Evolutionary conservation across 371 early-diverging fungal species (phyloP).

Genomic region (Coemansia sp.): DNA sequence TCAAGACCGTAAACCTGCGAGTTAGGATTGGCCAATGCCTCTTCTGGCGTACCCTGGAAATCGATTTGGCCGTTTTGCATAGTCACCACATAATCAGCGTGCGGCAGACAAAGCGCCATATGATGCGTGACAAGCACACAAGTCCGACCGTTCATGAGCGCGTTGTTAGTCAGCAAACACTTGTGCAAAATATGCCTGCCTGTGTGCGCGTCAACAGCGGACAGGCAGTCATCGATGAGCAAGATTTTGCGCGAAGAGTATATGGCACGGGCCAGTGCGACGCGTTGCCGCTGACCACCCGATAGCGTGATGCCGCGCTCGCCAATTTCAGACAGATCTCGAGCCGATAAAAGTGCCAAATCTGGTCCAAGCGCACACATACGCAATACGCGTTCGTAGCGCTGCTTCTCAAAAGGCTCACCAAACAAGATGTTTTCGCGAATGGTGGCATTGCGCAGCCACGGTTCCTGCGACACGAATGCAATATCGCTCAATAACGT

Average conservation of each 20-base stretch:
- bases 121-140: slow-evolving; percentile 84
- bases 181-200: slow-evolving; percentile 75
- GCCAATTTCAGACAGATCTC: slow-evolving; percentile 87
- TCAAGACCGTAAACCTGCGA: no score
- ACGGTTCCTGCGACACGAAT: slow-evolving; percentile 76
- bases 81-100: slow-evolving; percentile 68
- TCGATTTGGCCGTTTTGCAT: slow-evolving; percentile 65
- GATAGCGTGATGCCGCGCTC: slow-evolving; percentile 84
- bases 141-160: slow-evolving; percentile 70
- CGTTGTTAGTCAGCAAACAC: slow-evolving; percentile 56
- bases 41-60: slow-evolving; percentile 38
- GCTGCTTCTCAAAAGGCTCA: slow-evolving; percentile 61
- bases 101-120: slow-evolving; percentile 69
- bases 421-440: slow-evolving; percentile 84
- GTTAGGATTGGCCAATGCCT: neutral
- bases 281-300: slow-evolving; percentile 83
- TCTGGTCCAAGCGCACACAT: slow-evolving; percentile 71
- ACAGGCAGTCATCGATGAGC: slow-evolving; percentile 78
- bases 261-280: slow-evolving; percentile 77
- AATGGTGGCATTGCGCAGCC: slow-evolving; percentile 77
- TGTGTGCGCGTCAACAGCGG: slow-evolving; percentile 85
- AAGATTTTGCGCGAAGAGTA: slow-evolving; percentile 72
- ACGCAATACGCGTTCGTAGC: slow-evolving; percentile 63
- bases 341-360: slow-evolving; percentile 71
- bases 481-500: slow-evolving; percentile 52